Evolutionary conservation across 768 basidiomycete genomes (phyloP).

Genomic region (Lactarius deliciosus): DNA sequence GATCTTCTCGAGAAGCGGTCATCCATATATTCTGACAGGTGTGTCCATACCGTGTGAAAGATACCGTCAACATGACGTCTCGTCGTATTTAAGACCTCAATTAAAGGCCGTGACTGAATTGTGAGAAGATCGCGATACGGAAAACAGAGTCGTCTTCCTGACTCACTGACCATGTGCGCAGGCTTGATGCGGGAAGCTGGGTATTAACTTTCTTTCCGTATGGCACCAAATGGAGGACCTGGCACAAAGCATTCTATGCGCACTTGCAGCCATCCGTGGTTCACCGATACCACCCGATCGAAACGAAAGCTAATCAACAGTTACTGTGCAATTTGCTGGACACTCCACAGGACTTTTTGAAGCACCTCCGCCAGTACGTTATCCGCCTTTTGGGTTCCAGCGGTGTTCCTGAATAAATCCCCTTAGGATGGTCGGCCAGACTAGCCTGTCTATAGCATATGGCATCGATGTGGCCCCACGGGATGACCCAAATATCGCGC

Average conservation of each 20-base stretch:
- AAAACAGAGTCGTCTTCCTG: not conserved
- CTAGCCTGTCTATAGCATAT: constrained; percentile 45
- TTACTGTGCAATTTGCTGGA: constrained; percentile 38
- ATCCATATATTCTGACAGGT: constrained; percentile 37
- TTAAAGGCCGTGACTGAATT: constrained; percentile 35
- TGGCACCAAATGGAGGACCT: constrained; percentile 42
- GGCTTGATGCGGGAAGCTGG: constrained; percentile 44
- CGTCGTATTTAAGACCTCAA: constrained; percentile 22
- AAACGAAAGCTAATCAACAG: constrained; percentile 35
- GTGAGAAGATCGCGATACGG: constrained; percentile 21
- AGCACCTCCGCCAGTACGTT: constrained; percentile 40
- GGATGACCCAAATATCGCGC: constrained; percentile 46
- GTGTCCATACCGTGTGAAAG: not conserved
- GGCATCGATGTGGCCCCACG: constrained; percentile 43
- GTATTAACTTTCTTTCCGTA: constrained; percentile 43
- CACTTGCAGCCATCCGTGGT: constrained; percentile 41
- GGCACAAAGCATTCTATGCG: constrained; percentile 43
- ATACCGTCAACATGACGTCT: not conserved
- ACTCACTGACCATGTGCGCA: constrained; percentile 25
- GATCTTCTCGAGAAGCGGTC: constrained; percentile 38
- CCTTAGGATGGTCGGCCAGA: constrained; percentile 36
- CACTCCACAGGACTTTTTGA: constrained; percentile 41
- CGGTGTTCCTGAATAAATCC: not conserved
- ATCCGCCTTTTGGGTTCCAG: not conserved
- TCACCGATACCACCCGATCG: constrained; percentile 35